A percentile compares a stretch with the other conserved stretches of the same genome.
Evolutionary conservation across 1,284 basidiomycete genomes (phyloP).

Genomic region (Fomitopsis betulina): DNA sequence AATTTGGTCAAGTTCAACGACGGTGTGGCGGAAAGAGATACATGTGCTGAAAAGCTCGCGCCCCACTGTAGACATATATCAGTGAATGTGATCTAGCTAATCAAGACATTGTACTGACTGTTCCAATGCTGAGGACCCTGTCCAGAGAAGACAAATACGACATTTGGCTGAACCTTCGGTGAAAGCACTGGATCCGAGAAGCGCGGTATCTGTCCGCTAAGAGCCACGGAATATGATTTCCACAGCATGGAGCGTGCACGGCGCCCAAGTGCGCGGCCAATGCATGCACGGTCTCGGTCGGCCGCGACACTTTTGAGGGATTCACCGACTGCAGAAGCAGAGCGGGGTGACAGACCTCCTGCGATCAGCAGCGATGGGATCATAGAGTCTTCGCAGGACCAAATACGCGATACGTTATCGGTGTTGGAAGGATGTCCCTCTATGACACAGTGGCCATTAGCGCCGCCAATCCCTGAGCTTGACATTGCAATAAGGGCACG

Average conservation of each 20-base stretch:
- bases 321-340: constrained; percentile 20
- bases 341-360: constrained; percentile 30
- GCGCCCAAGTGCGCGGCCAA: constrained; percentile 17
- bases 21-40: constrained; percentile 31
- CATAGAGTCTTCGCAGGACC: not conserved
- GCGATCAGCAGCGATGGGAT: constrained; percentile 27
- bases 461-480: constrained; percentile 41
- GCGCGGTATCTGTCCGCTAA: not conserved
- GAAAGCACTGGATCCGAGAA: constrained; percentile 24
- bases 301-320: constrained; percentile 26
- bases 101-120: not conserved
- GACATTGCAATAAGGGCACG: constrained; percentile 31
- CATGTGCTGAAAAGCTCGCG: constrained; percentile 32
- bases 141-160: constrained; percentile 25
- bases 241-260: constrained; percentile 31
- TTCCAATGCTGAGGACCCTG: constrained; percentile 8
- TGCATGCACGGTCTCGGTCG: not conserved
- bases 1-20: constrained; percentile 32
- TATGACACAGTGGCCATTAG: constrained; percentile 36
- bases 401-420: not conserved
- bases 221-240: constrained; percentile 20
- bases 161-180: constrained; percentile 21
- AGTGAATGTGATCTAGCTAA: constrained; percentile 3
- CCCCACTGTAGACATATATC: constrained; percentile 28
- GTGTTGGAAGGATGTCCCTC: constrained; percentile 25